phyloP scores from a whole-genome alignment of 179 eudicot species.

The Actinidia arguta region DNA sequence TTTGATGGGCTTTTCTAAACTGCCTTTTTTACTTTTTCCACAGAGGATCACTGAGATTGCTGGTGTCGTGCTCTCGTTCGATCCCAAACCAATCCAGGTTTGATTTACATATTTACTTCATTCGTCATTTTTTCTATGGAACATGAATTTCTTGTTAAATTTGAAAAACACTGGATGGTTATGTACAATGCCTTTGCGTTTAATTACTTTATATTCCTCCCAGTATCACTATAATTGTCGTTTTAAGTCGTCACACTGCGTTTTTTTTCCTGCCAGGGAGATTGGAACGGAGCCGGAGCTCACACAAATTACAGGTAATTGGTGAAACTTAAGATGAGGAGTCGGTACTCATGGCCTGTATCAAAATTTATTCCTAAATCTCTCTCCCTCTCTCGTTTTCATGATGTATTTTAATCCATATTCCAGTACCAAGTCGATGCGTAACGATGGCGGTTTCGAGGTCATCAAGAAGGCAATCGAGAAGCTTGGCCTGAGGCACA shows the following conservation, averaged over 20 bases:
- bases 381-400: neutral
- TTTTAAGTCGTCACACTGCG: neutral
- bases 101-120: neutral
- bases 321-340: neutral
- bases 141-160: neutral
- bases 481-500: conserved; percentile 81
- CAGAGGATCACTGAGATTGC: conserved; percentile 98
- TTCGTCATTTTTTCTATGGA: neutral
- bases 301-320: conserved; percentile 93
- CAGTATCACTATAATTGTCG: neutral
- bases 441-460: conserved; percentile 88
- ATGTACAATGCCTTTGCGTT: neutral
- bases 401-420: neutral
- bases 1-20: neutral
- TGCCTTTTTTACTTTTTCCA: conserved; percentile 4
- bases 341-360: no score
- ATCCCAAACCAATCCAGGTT: conserved; percentile 90
- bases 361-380: neutral
- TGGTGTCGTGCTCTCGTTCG: conserved; percentile 80
- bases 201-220: neutral
- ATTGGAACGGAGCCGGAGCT: conserved; percentile 99
- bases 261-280: conserved; percentile 57
- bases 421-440: conserved; percentile 90
- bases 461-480: conserved; percentile 85
- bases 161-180: neutral